Evolutionary conservation across 2,329 filamentous ascomycete genomes (phyloP), one percentile per base, ranked within the genome.

Genomic region (Trichoderma koningii): DNA sequence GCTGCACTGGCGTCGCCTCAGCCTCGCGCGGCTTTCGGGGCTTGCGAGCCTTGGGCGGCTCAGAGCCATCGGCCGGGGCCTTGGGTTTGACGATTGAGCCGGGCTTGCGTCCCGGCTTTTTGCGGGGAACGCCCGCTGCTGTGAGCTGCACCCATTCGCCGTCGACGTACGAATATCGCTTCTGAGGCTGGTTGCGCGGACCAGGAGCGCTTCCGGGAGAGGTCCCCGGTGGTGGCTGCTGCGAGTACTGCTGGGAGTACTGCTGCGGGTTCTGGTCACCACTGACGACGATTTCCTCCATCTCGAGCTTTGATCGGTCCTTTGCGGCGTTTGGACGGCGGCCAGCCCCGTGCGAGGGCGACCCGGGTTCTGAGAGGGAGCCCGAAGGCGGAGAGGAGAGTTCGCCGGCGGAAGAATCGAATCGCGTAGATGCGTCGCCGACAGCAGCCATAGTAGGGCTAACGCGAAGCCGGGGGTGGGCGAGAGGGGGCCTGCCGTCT

Each of bases 41-140:
- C 68, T 81, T 83, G 66, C 84, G 82, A 61, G 77, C 77, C 73
- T 86, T 85, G 69, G 79, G 74, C 23, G 78, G 77, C 15, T 83
- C 79, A 23, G 66, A 41, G 19, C 64, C 65, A 19, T 78, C 75
- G 76, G 55, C 76, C 77, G 66, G 75, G 15, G 53, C 72, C 73
- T 79, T 80, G 65, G 76, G 75, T 70, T 82, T 83, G 55, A 82
- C 75, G 63, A 77, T 82, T 66, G 79, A 85, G 72, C 82, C 89
- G 71, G 87, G 85, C 72, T 89, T 89, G 56, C 87, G 83, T 23
- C 86, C 86, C 21, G 86, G 85, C 76, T 89, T 89, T 76, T 87
- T 87, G 5, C 86, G 77, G 0, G 85, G 84, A 7, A 85, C 72
- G 12, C 85, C 85, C 59, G 85, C 84, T 28, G 85, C 84, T 0